Conservation (phyloP, 371 early-diverging fungal genomes). For the Batrachochytrium dendrobatidis region DNA sequence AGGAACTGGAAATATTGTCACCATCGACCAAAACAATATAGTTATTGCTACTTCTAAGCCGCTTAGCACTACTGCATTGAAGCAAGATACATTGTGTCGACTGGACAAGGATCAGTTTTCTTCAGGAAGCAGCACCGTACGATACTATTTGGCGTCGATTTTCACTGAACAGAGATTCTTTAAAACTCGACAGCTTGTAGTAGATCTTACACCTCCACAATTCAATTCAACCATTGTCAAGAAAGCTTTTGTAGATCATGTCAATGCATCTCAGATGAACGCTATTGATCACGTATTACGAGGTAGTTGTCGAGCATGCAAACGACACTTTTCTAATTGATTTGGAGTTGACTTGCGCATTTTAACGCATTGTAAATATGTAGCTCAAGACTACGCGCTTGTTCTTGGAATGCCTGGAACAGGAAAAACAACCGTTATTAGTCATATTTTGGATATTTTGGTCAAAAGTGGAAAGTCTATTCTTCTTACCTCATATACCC, state of each 20-base stretch:
- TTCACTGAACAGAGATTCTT: slow-evolving; percentile 45
- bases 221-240: slow-evolving; percentile 36
- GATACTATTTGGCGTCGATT: slow-evolving; percentile 70
- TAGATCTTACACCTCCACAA: slow-evolving; percentile 66
- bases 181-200: slow-evolving; percentile 61
- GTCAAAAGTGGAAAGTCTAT: slow-evolving; percentile 67
- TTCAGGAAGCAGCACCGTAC: slow-evolving; percentile 54
- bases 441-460: slow-evolving; percentile 69
- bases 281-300: slow-evolving; percentile 53
- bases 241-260: slow-evolving; percentile 12
- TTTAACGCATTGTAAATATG: slow-evolving; percentile 5
- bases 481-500: slow-evolving; percentile 91
- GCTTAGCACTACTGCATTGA: background rate
- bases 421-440: slow-evolving; percentile 94
- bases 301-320: slow-evolving; percentile 25
- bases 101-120: slow-evolving; percentile 80
- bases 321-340: background rate
- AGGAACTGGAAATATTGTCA: background rate
- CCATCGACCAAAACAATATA: background rate
- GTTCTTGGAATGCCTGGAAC: slow-evolving; percentile 99
- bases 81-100: slow-evolving; percentile 46
- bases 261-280: slow-evolving; percentile 62
- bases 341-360: background rate
- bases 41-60: background rate
- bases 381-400: slow-evolving; percentile 81